phyloP scores from a whole-genome alignment of 202 grass and related monocot genomes.

The Elaeis oleifera region DNA sequence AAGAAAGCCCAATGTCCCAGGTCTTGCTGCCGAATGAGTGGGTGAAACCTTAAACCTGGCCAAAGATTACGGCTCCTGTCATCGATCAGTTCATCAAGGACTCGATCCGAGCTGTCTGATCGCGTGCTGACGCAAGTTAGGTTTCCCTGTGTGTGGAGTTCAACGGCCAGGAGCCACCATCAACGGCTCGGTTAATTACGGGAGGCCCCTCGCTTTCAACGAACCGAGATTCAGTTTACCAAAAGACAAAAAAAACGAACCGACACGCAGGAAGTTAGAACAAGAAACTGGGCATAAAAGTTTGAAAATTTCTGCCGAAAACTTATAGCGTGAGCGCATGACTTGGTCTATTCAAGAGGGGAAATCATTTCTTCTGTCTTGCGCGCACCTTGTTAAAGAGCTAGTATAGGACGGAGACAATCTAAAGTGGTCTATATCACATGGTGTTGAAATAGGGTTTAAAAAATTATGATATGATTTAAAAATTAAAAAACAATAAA shows the following conservation, averaged over 20 bases:
- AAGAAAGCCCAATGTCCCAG: neutral
- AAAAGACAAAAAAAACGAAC: too few species aligned
- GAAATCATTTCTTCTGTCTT: too few species aligned
- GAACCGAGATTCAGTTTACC: neutral
- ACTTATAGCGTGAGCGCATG: too few species aligned
- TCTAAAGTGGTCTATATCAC: too few species aligned
- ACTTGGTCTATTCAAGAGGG: too few species aligned
- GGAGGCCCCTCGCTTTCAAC: neutral
- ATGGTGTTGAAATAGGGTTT: too few species aligned
- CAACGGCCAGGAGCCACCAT: neutral
- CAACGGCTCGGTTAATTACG: slow-evolving; percentile 1
- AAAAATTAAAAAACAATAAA: too few species aligned
- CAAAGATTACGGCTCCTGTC: neutral
- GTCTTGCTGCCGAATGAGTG: neutral
- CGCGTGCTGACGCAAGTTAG: neutral
- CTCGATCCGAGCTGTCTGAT: neutral
- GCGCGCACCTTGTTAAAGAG: too few species aligned
- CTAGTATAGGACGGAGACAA: too few species aligned
- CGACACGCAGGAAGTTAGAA: neutral
- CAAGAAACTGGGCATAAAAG: too few species aligned
- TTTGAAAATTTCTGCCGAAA: too few species aligned
- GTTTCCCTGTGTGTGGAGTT: neutral
- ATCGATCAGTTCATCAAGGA: neutral
- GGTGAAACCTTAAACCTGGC: neutral
- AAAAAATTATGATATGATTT: too few species aligned